These are phyloP conservation scores for Suillus lakei DNA, from an alignment of 768 basidiomycete genomes.

Conservation along the genomic window DNA sequence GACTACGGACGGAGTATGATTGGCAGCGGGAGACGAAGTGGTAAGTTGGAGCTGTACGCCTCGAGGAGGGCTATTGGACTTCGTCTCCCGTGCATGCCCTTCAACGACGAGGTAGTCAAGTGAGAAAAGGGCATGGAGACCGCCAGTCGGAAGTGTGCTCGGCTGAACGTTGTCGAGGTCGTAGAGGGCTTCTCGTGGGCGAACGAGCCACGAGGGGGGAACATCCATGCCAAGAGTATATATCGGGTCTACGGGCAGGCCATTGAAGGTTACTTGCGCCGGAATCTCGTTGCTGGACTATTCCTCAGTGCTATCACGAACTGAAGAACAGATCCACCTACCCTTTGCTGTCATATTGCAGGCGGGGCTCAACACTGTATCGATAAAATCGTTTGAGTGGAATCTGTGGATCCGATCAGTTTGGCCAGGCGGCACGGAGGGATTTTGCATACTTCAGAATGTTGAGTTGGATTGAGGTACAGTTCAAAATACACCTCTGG, in stretches of 20 bases:
- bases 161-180: constrained; percentile 97
- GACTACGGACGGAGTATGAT: constrained; percentile 44
- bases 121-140: constrained; percentile 80
- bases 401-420: constrained; percentile 49
- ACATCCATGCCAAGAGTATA: constrained; percentile 95
- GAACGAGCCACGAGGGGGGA: constrained; percentile 90
- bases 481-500: constrained; percentile 73
- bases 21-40: constrained; percentile 42
- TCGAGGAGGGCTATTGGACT: constrained; percentile 72
- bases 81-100: constrained; percentile 86
- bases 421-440: not conserved
- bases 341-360: constrained; percentile 74
- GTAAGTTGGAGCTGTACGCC: constrained; percentile 90
- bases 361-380: constrained; percentile 61
- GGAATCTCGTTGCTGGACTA: constrained; percentile 57
- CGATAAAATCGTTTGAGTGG: constrained; percentile 94
- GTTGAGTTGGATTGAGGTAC: constrained; percentile 74
- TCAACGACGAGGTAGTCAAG: constrained; percentile 93
- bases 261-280: constrained; percentile 65
- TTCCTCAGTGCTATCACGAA: constrained; percentile 6
- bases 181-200: constrained; percentile 85
- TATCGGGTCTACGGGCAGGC: constrained; percentile 84
- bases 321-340: constrained; percentile 31
- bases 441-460: constrained; percentile 61
- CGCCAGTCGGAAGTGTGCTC: constrained; percentile 59